phyloP scores from a whole-genome alignment of 164 flowering plant genomes.

The Vitis labrusca region DNA sequence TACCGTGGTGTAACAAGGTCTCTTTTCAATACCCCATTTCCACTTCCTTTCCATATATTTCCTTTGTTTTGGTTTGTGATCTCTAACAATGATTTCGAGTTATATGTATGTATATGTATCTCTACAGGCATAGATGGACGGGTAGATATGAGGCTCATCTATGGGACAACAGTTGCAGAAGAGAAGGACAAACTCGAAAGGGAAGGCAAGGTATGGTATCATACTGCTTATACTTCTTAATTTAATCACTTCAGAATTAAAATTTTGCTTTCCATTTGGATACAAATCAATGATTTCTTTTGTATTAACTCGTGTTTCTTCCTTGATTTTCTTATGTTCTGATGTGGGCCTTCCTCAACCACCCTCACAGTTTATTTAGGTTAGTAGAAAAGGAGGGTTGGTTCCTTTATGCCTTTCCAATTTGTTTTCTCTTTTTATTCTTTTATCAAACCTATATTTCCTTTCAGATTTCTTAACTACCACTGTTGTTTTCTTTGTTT shows the following conservation, averaged over 20 bases:
- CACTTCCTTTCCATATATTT: background rate
- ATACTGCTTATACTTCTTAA: background rate
- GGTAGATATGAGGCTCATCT: conserved; percentile 97
- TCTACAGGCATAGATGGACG: conserved; percentile 93
- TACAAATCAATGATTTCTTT: background rate
- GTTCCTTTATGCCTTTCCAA: background rate
- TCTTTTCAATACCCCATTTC: background rate
- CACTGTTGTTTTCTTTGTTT: background rate
- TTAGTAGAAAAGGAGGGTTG: conserved; percentile 31
- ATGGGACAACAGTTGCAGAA: conserved; percentile 95
- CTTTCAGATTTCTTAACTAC: background rate
- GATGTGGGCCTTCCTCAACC: conserved; percentile 25
- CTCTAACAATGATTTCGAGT: background rate
- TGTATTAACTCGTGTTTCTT: conserved; percentile 4
- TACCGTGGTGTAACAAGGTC: conserved; percentile 98
- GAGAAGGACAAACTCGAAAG: conserved; percentile 96
- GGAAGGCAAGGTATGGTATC: conserved; percentile 81
- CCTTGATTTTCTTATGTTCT: conserved; percentile 13
- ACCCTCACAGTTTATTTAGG: conserved; percentile 76
- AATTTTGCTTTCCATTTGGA: conserved; percentile 6
- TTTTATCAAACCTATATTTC: background rate
- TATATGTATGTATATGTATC: background rate
- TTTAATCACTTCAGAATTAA: background rate
- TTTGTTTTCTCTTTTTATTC: background rate
- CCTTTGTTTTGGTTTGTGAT: background rate